These are phyloP conservation scores for Aspergillus intermedius DNA, from an alignment of 2,329 filamentous ascomycete genomes.

Conservation along the genomic window DNA sequence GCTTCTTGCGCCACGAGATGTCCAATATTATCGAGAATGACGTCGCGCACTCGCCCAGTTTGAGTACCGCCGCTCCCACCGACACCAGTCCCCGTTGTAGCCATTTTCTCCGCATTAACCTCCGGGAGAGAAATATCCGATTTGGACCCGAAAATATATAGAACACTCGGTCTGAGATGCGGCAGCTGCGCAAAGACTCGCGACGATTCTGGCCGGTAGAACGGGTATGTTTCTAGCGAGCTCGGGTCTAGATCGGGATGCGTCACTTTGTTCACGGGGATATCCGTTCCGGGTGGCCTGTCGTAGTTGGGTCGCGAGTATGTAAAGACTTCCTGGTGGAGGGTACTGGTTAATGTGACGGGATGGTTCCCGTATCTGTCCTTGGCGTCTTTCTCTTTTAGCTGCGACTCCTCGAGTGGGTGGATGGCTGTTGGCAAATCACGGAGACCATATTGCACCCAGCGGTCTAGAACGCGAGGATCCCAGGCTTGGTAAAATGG, in stretches of 20 bases:
- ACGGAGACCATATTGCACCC: constrained; percentile 69
- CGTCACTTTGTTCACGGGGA: constrained; percentile 35
- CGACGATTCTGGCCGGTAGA: constrained; percentile 39
- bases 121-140: constrained; percentile 36
- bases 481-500: constrained; percentile 83
- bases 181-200: constrained; percentile 35
- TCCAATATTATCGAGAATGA: constrained; percentile 59
- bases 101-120: constrained; percentile 36
- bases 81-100: constrained; percentile 32
- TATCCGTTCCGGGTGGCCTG: constrained; percentile 46
- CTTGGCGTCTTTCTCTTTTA: constrained; percentile 7
- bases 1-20: constrained; percentile 83
- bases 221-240: constrained; percentile 28
- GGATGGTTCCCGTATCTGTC: constrained; percentile 27
- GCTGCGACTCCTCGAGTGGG: constrained; percentile 17
- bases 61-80: constrained; percentile 49
- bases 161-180: constrained; percentile 39
- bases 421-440: constrained; percentile 57
- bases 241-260: constrained; percentile 40
- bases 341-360: constrained; percentile 69
- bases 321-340: constrained; percentile 72
- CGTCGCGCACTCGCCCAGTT: constrained; percentile 61
- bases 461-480: constrained; percentile 65
- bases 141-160: constrained; percentile 41
- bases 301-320: constrained; percentile 49